Percentiles rank a stretch among this genome's conserved stretches.
These are phyloP conservation scores for Ilex aquifolium DNA, from an alignment of 257 asterid genomes.

Conservation along the genomic window DNA sequence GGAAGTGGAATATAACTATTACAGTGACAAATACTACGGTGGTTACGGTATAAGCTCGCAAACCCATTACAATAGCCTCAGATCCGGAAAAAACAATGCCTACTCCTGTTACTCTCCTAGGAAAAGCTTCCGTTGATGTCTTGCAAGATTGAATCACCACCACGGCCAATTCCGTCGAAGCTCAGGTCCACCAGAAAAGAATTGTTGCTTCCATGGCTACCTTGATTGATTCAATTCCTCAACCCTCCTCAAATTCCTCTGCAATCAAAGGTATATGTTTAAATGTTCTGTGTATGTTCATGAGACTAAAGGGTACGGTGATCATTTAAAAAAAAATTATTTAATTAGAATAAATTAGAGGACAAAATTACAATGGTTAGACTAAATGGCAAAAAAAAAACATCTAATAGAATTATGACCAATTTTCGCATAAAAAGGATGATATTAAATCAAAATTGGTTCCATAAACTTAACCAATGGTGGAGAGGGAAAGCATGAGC, in stretches of 20 bases:
- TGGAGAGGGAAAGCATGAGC: no score
- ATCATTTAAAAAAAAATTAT: no score
- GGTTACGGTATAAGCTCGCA: conserved; percentile 54
- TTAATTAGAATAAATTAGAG: no score
- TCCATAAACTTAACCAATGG: no score
- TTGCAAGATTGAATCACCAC: conserved; percentile 1
- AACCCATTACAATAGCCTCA: conserved; percentile 93
- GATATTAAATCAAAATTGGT: no score
- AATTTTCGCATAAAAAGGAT: no score
- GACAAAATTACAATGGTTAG: no score
- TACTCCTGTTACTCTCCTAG: conserved; percentile 18
- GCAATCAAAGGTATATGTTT: conserved; percentile 10
- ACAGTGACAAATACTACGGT: conserved; percentile 46
- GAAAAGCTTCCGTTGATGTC: conserved; percentile 13
- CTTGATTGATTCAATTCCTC: conserved; percentile 12
- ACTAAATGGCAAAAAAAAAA: no score
- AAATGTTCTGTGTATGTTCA: not conserved
- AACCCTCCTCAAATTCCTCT: conserved; percentile 2
- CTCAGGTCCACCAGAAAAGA: conserved; percentile 3
- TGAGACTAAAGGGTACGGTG: no score
- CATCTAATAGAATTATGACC: no score
- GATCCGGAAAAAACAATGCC: conserved; percentile 73
- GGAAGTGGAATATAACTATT: conserved; percentile 25
- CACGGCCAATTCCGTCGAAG: not conserved
- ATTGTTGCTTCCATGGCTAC: conserved; percentile 11